Evolutionary conservation across 2,329 filamentous ascomycete species (phyloP).

Genomic region (Penicillium sp.): DNA sequence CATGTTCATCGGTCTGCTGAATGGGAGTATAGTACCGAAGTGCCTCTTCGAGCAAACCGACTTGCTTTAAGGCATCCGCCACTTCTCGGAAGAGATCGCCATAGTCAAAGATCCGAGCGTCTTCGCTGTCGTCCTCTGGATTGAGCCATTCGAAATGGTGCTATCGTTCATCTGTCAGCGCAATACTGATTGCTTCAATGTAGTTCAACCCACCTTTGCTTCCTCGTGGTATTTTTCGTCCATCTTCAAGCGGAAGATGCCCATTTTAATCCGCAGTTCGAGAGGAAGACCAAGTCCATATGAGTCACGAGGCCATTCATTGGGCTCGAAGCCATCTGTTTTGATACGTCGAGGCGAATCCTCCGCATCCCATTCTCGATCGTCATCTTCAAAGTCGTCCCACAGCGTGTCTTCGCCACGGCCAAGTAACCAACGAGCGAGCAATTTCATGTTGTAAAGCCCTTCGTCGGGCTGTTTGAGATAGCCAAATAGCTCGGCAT

Average conservation of each 20-base stretch:
- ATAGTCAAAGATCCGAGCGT: constrained; percentile 62
- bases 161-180: constrained; percentile 37
- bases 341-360: constrained; percentile 66
- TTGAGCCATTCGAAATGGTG: constrained; percentile 71
- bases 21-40: constrained; percentile 60
- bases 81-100: constrained; percentile 77
- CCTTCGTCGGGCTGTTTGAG: constrained; percentile 65
- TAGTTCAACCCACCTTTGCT: constrained; percentile 62
- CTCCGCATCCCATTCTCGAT: constrained; percentile 84
- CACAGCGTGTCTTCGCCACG: constrained; percentile 74
- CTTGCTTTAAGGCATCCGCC: constrained; percentile 59
- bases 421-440: constrained; percentile 81
- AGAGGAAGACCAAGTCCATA: constrained; percentile 77
- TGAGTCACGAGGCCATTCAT: constrained; percentile 53
- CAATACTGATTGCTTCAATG: constrained; percentile 2
- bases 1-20: constrained; percentile 47
- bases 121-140: constrained; percentile 57
- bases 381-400: constrained; percentile 71
- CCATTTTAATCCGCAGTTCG: constrained; percentile 81
- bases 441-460: constrained; percentile 66
- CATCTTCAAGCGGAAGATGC: constrained; percentile 75
- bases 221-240: constrained; percentile 65
- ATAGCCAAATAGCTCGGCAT: constrained; percentile 75
- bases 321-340: constrained; percentile 62
- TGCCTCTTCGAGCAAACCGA: constrained; percentile 55